A percentile compares a stretch with the other conserved stretches of the same genome.
phyloP scores from a whole-genome alignment of 768 basidiomycete species.

The Kwoniella dendrophila region DNA sequence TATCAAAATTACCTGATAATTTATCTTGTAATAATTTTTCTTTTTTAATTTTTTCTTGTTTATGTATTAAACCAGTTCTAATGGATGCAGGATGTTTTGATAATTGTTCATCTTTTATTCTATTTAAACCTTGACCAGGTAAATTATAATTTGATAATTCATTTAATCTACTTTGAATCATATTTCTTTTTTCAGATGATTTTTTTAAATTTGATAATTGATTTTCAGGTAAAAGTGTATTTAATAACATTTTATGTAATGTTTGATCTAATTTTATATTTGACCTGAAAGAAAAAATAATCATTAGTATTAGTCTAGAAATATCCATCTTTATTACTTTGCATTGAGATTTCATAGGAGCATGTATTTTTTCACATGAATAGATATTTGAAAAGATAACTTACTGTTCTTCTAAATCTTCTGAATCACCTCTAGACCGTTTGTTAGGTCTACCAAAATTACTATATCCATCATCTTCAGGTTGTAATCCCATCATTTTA shows the following conservation, averaged over 20 bases:
- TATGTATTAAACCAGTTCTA: constrained; percentile 49
- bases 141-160: constrained; percentile 44
- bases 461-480: constrained; percentile 17
- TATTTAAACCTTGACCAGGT: constrained; percentile 47
- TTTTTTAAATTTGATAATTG: constrained; percentile 28
- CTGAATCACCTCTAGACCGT: constrained; percentile 15
- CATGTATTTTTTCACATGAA: neutral
- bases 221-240: constrained; percentile 44
- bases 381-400: neutral
- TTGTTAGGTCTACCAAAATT: constrained; percentile 26
- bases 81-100: constrained; percentile 48
- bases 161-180: constrained; percentile 40
- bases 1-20: constrained; percentile 44
- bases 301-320: neutral
- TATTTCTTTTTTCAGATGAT: constrained; percentile 52
- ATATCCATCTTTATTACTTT: neutral
- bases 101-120: constrained; percentile 23
- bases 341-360: neutral
- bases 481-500: constrained; percentile 50
- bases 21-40: constrained; percentile 41
- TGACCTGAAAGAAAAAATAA: constrained; percentile 25
- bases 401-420: constrained; percentile 49
- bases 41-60: constrained; percentile 34
- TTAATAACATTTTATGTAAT: constrained; percentile 52
- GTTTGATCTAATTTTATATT: constrained; percentile 55